A percentile compares a stretch with the other conserved stretches of the same genome.
phyloP scores from a whole-genome alignment of 441 rosid genomes.

The Corymbia calophylla region DNA sequence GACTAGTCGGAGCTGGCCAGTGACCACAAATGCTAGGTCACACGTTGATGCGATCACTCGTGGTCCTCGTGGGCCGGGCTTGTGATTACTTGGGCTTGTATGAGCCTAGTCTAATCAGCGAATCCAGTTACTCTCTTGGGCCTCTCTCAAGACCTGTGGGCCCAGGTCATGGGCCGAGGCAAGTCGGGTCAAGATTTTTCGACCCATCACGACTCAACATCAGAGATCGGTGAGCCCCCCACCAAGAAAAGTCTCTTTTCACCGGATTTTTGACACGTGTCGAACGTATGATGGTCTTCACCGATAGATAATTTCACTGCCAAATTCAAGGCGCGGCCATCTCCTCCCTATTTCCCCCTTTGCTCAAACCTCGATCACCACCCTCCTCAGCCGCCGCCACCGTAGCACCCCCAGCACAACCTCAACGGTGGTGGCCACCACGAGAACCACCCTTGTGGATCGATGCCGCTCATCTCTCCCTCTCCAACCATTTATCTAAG shows the following conservation, averaged over 20 bases:
- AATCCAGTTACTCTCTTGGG: not conserved
- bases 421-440: not conserved
- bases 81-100: not conserved
- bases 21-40: too few relatives aligned
- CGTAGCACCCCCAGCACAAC: not conserved
- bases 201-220: not conserved
- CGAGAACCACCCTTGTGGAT: fast-evolving
- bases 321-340: fast-evolving
- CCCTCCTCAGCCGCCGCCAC: not conserved
- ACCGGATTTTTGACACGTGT: not conserved
- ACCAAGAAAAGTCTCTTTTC: not conserved
- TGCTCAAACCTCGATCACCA: not conserved
- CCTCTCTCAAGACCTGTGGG: not conserved
- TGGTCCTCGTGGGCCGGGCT: not conserved
- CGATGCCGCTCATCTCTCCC: not conserved
- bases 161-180: not conserved
- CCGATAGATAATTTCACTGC: not conserved
- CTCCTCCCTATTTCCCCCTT: not conserved
- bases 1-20: not conserved
- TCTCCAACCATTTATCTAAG: not conserved
- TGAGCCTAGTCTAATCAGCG: not conserved
- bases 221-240: not conserved
- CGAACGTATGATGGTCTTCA: not conserved
- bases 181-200: not conserved
- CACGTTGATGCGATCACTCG: not conserved